Percentiles rank a stretch among this genome's conserved stretches.
Evolutionary conservation across 352 stramenopile species (phyloP).

Genomic region (Pythium folliculosum): DNA sequence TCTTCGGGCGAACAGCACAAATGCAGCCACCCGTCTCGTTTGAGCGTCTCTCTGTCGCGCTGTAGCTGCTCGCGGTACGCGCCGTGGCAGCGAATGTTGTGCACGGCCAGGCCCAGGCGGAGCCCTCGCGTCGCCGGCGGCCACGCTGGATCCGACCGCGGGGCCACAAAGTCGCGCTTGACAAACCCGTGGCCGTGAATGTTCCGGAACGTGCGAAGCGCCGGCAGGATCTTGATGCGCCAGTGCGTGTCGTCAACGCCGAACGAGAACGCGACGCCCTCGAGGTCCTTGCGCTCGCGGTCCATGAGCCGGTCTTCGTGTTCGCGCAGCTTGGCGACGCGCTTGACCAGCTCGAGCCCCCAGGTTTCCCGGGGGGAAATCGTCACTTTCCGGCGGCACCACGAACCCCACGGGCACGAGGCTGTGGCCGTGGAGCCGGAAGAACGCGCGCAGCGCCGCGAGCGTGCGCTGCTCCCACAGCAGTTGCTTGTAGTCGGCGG

Average conservation of each 20-base stretch:
- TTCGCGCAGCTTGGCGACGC: constrained; percentile 17
- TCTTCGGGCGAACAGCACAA: constrained; percentile 22
- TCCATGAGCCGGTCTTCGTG: constrained; percentile 3
- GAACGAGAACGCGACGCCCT: constrained; percentile 32
- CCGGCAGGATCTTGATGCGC: constrained; percentile 23
- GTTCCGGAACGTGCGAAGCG: constrained; percentile 18
- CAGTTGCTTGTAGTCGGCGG: constrained; percentile 20
- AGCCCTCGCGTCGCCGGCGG: constrained; percentile 17
- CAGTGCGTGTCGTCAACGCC: constrained; percentile 31
- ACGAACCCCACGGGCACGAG: constrained; percentile 24
- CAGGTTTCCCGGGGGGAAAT: constrained; percentile 16
- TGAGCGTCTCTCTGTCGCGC: constrained; percentile 15
- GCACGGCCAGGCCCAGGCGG: constrained; percentile 15
- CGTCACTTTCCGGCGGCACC: background rate
- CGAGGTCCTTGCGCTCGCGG: constrained; percentile 17
- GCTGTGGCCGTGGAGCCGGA: constrained; percentile 14
- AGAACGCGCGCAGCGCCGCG: constrained; percentile 20
- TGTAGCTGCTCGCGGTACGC: constrained; percentile 11
- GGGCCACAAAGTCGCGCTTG: constrained; percentile 24
- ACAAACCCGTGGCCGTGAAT: constrained; percentile 21
- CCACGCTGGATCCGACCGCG: constrained; percentile 7
- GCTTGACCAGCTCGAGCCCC: constrained; percentile 18
- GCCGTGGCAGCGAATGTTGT: constrained; percentile 22
- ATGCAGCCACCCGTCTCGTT: constrained; percentile 16
- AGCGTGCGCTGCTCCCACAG: constrained; percentile 25